Evolutionary conservation across 106 monocot species (phyloP).

Genomic region (Dendrobium huoshanense): DNA sequence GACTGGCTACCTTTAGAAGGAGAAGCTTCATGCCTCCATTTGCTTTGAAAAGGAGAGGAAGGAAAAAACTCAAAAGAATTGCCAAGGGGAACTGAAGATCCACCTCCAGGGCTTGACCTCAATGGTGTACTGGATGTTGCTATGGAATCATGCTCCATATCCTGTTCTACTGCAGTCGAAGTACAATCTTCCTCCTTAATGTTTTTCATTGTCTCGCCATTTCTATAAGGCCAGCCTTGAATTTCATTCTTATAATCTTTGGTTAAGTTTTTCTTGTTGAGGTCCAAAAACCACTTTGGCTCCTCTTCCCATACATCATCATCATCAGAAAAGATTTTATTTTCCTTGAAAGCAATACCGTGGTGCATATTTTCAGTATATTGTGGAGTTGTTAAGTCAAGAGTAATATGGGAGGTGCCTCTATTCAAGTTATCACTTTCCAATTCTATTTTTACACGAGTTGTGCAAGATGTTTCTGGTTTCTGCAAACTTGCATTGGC

Average conservation of each 20-base stretch:
- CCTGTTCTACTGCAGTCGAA: background rate
- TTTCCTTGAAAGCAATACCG: background rate
- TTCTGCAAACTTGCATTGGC: background rate
- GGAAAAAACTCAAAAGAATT: constrained; percentile 14
- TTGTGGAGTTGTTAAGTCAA: background rate
- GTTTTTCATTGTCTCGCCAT: background rate
- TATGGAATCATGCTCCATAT: constrained; percentile 15
- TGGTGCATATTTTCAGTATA: background rate
- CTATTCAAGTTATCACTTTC: constrained; percentile 4
- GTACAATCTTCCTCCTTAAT: background rate
- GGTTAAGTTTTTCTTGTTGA: constrained; percentile 13
- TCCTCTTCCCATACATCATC: background rate
- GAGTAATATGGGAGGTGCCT: background rate
- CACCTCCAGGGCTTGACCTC: constrained; percentile 19
- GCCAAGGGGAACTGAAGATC: constrained; percentile 16
- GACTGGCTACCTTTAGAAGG: constrained; percentile 29
- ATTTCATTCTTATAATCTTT: constrained; percentile 15
- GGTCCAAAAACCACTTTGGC: constrained; percentile 11
- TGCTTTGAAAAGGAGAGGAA: background rate
- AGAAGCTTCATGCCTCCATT: constrained; percentile 23
- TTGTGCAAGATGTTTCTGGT: constrained; percentile 5
- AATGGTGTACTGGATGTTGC: background rate
- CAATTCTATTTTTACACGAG: background rate
- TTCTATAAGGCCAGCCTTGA: background rate
- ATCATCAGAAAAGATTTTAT: background rate